phyloP scores from a whole-genome alignment of 208 protist species.

The Acanthamoeba lenticulata region DNA sequence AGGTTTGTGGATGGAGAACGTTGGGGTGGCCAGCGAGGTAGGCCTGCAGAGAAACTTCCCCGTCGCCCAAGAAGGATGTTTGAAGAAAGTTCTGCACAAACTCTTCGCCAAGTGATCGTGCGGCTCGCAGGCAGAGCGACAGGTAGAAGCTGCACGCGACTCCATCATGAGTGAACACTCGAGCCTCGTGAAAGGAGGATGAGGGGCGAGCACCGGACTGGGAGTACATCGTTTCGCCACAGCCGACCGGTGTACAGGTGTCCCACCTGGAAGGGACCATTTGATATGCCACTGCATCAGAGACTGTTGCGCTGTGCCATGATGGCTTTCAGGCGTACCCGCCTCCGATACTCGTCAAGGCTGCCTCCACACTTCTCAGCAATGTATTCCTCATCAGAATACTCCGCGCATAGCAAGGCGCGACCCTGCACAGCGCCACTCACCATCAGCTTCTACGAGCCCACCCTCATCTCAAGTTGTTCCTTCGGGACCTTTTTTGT shows the following conservation, averaged over 20 bases:
- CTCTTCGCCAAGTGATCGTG: background rate
- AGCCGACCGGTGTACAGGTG: background rate
- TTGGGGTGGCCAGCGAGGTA: background rate
- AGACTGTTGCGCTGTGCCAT: no score
- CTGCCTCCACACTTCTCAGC: constrained; percentile 19
- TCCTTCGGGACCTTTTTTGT: background rate
- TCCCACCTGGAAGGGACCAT: no score
- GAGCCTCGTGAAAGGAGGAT: background rate
- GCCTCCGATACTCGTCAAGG: background rate
- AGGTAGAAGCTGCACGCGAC: background rate
- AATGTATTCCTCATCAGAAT: background rate
- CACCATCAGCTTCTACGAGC: background rate
- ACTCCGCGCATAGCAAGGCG: background rate
- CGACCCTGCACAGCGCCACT: background rate
- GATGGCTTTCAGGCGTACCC: no score
- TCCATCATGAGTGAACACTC: background rate
- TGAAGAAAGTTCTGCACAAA: background rate
- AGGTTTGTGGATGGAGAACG: background rate
- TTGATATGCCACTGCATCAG: no score
- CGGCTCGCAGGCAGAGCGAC: background rate
- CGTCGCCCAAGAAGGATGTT: background rate
- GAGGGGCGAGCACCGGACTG: background rate
- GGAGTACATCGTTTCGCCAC: background rate
- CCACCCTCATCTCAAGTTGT: background rate
- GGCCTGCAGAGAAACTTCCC: background rate